A percentile compares a stretch with the other conserved stretches of the same genome.
Evolutionary conservation across 2,329 filamentous ascomycete species (phyloP).

Genomic region (Xylaria sp.): DNA sequence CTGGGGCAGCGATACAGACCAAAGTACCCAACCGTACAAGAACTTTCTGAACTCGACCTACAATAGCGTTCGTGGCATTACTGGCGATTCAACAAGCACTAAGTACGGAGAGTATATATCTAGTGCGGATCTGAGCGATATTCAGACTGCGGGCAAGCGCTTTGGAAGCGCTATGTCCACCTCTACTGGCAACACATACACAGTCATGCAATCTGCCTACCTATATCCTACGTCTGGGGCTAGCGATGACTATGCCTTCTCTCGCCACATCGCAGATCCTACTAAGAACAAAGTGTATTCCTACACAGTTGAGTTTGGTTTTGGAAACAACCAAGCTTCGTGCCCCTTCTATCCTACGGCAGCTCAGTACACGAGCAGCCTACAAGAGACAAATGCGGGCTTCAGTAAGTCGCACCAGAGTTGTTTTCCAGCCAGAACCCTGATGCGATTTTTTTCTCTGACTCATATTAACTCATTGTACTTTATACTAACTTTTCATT

Average conservation of each 20-base stretch:
- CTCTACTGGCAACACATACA: slow-evolving; percentile 54
- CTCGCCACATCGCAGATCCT: slow-evolving; percentile 55
- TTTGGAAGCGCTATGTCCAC: slow-evolving; percentile 56
- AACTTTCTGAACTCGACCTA: slow-evolving; percentile 65
- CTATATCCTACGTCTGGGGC: slow-evolving; percentile 60
- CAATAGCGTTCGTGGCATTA: slow-evolving; percentile 61
- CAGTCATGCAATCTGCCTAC: slow-evolving; percentile 53
- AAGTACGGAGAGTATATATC: slow-evolving; percentile 61
- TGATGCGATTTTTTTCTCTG: neutral
- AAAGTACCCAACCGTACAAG: slow-evolving; percentile 57
- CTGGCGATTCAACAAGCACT: slow-evolving; percentile 51
- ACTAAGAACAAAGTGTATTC: slow-evolving; percentile 55
- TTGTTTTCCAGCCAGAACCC: too few species aligned
- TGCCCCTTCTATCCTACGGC: slow-evolving; percentile 60
- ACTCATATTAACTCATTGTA: neutral
- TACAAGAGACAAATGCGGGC: slow-evolving; percentile 58
- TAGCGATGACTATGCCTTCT: slow-evolving; percentile 60
- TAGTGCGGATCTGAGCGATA: slow-evolving; percentile 50
- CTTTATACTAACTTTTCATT: slow-evolving; percentile 1
- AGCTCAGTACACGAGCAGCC: slow-evolving; percentile 56
- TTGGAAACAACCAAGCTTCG: slow-evolving; percentile 48
- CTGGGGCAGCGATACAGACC: slow-evolving; percentile 67
- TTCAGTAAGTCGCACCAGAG: slow-evolving; percentile 50
- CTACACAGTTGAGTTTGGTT: slow-evolving; percentile 62
- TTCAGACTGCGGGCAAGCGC: slow-evolving; percentile 49